Conservation (phyloP, 2,329 filamentous ascomycete species). For the Clonostachys rhizophaga region DNA sequence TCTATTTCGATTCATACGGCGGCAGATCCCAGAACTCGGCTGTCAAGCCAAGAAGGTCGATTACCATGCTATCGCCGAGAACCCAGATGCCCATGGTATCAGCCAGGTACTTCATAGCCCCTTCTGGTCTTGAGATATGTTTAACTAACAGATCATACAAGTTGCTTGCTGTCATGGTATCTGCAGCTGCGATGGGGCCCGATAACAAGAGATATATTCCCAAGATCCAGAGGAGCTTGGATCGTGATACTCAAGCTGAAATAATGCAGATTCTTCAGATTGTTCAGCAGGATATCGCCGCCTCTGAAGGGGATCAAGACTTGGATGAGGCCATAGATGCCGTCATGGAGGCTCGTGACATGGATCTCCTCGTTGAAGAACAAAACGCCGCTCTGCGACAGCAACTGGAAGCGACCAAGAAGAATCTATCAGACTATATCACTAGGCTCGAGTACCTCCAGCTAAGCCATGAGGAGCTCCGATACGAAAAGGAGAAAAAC, state of each 20-base stretch:
- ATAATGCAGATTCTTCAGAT: conserved; percentile 39
- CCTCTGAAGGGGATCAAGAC: conserved; percentile 28
- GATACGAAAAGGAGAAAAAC: conserved; percentile 56
- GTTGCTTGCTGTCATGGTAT: conserved; percentile 58
- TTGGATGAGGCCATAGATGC: conserved; percentile 31
- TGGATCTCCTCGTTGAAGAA: conserved; percentile 52
- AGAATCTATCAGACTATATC: conserved; percentile 53
- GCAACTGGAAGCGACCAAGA: conserved; percentile 48
- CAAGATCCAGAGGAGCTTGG: conserved; percentile 33
- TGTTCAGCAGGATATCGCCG: conserved; percentile 30
- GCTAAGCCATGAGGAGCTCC: conserved; percentile 59
- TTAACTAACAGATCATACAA: conserved; percentile 23
- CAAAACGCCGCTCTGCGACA: conserved; percentile 44
- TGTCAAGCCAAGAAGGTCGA: conserved; percentile 47
- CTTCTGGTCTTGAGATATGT: background rate
- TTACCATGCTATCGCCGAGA: conserved; percentile 53
- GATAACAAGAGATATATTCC: conserved; percentile 49
- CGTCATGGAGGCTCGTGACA: conserved; percentile 40
- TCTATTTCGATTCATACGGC: conserved; percentile 49
- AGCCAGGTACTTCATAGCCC: conserved; percentile 28
- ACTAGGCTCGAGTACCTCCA: conserved; percentile 56
- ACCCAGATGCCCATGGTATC: conserved; percentile 49
- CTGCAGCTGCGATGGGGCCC: conserved; percentile 54
- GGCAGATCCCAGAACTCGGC: conserved; percentile 44
- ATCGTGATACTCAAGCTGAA: conserved; percentile 34